phyloP scores from a whole-genome alignment of 352 stramenopile species.

The Elongisporangium senticosum region DNA sequence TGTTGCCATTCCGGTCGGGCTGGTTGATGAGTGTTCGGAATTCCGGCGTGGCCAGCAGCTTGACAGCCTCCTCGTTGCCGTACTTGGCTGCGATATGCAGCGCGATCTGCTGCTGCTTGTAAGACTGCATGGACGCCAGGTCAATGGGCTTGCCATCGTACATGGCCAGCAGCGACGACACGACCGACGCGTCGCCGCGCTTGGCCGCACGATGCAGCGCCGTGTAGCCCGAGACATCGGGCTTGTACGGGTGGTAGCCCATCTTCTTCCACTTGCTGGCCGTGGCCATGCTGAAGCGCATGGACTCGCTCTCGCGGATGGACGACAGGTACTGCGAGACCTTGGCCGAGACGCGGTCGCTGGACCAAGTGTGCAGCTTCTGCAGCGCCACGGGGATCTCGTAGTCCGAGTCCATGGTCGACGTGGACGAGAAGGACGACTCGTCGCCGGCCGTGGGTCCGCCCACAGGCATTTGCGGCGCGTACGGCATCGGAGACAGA shows the following conservation, averaged over 20 bases:
- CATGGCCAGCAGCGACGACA: slow-evolving; percentile 71
- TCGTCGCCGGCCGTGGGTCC: slow-evolving; percentile 38
- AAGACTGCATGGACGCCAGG: slow-evolving; percentile 51
- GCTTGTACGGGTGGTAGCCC: slow-evolving; percentile 81
- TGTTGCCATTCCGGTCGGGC: slow-evolving; percentile 75
- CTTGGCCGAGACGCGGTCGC: slow-evolving; percentile 59
- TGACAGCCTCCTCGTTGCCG: slow-evolving; percentile 53
- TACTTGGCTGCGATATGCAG: slow-evolving; percentile 82
- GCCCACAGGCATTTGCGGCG: slow-evolving; percentile 8
- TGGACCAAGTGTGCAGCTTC: slow-evolving; percentile 53
- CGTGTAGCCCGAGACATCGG: slow-evolving; percentile 72
- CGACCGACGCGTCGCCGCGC: slow-evolving; percentile 55
- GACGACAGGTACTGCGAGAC: slow-evolving; percentile 54
- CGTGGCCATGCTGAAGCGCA: slow-evolving; percentile 74
- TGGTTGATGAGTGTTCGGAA: slow-evolving; percentile 55
- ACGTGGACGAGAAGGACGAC: slow-evolving; percentile 73
- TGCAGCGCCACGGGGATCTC: slow-evolving; percentile 71
- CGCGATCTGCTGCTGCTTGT: slow-evolving; percentile 74
- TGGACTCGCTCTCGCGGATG: slow-evolving; percentile 70
- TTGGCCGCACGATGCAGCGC: slow-evolving; percentile 74
- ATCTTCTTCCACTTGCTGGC: slow-evolving; percentile 82
- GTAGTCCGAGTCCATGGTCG: slow-evolving; percentile 82
- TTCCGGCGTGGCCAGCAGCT: slow-evolving; percentile 45
- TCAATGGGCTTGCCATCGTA: slow-evolving; percentile 73
- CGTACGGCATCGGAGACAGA: slow-evolving; percentile 13